A percentile compares a stretch with the other conserved stretches of the same genome.
Conservation (phyloP, 1,284 basidiomycete species). For the Naganishia sp. region DNA sequence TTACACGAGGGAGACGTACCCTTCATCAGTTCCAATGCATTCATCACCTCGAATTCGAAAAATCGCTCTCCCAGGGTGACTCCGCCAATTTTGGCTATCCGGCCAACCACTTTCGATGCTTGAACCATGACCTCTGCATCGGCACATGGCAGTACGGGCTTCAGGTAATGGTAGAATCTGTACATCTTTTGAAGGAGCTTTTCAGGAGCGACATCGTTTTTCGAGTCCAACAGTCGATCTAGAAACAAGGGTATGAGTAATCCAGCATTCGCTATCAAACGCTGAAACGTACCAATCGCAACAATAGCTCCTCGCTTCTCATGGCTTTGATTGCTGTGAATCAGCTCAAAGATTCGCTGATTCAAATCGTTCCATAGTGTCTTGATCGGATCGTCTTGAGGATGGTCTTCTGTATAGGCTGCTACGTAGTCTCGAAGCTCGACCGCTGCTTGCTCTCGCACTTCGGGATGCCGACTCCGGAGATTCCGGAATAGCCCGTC, state of each 20-base stretch:
- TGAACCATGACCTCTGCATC: constrained; percentile 53
- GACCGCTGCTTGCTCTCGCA: constrained; percentile 31
- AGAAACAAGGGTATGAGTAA: not conserved
- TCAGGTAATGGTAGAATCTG: constrained; percentile 51
- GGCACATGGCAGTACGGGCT: constrained; percentile 49
- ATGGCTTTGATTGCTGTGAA: constrained; percentile 54
- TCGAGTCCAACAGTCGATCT: constrained; percentile 48
- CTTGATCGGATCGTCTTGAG: constrained; percentile 50
- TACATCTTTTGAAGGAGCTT: constrained; percentile 49
- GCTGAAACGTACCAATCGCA: constrained; percentile 52
- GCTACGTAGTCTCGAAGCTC: constrained; percentile 34
- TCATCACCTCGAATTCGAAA: constrained; percentile 52
- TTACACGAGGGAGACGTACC: constrained; percentile 38
- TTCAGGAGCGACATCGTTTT: constrained; percentile 51
- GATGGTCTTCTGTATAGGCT: constrained; percentile 48
- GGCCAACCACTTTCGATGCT: constrained; percentile 47
- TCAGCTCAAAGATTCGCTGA: constrained; percentile 56
- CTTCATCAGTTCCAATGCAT: constrained; percentile 50
- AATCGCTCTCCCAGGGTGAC: constrained; percentile 50
- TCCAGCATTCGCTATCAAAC: not conserved
- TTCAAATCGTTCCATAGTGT: constrained; percentile 55
- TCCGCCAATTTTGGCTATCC: constrained; percentile 52
- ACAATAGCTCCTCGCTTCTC: constrained; percentile 57
- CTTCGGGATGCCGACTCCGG: constrained; percentile 21
- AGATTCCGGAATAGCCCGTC: constrained; percentile 28